Evolutionary conservation across 805 yeast genomes (phyloP).

Genomic region (Blastobotrys attinorum): DNA sequence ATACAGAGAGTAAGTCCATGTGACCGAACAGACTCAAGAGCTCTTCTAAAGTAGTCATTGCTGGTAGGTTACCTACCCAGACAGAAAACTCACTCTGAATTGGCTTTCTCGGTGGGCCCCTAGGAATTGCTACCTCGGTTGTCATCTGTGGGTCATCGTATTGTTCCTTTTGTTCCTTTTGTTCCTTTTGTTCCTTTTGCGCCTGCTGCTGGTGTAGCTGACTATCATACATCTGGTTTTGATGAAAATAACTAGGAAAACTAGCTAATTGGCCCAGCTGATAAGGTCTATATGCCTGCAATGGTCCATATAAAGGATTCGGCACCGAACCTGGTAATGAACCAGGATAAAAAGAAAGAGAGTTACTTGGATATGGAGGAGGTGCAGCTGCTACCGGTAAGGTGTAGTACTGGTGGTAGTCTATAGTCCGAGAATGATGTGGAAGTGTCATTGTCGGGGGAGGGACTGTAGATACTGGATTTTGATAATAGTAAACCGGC

Average conservation of each 20-base stretch:
- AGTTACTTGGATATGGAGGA: too few relatives aligned
- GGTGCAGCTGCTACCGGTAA: too few relatives aligned
- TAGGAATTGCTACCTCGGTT: not conserved
- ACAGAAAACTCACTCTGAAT: slow-evolving; percentile 33
- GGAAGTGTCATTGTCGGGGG: too few relatives aligned
- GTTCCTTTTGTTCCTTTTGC: too few relatives aligned
- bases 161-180: too few relatives aligned
- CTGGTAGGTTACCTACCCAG: slow-evolving; percentile 40
- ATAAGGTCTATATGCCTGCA: too few relatives aligned
- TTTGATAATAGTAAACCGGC: not conserved
- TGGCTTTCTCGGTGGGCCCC: slow-evolving; percentile 37
- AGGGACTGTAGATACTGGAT: not conserved
- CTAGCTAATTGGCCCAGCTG: too few relatives aligned
- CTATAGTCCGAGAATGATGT: too few relatives aligned
- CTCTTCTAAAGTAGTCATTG: slow-evolving; percentile 28
- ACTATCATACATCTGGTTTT: not conserved
- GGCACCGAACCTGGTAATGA: too few relatives aligned
- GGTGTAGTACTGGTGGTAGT: too few relatives aligned
- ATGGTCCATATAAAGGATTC: too few relatives aligned
- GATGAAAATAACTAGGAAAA: not conserved
- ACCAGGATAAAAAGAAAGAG: too few relatives aligned
- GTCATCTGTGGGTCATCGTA: not conserved
- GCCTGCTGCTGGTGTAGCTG: not conserved
- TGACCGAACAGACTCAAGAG: slow-evolving; percentile 32
- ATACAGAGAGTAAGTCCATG: slow-evolving; percentile 30